phyloP scores from a whole-genome alignment of 2,329 filamentous ascomycete genomes.

The Stachybotrys echinatus region DNA sequence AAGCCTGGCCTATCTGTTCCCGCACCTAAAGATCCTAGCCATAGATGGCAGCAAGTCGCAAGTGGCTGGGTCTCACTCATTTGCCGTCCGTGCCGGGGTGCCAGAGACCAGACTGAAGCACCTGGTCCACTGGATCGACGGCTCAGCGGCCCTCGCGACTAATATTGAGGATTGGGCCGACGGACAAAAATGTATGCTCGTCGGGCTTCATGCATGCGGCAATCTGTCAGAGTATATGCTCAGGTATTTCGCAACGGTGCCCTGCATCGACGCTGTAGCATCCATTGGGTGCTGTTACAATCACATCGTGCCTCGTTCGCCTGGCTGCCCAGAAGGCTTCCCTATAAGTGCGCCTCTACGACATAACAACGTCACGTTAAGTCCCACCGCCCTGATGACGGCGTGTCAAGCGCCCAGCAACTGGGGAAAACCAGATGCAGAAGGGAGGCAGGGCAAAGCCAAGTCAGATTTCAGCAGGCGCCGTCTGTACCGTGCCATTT shows the following conservation, averaged over 20 bases:
- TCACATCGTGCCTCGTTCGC: conserved; percentile 24
- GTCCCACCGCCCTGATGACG: conserved; percentile 25
- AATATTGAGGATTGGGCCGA: conserved; percentile 20
- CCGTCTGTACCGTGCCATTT: conserved; percentile 18
- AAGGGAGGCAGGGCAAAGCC: background rate
- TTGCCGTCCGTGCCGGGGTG: conserved; percentile 15
- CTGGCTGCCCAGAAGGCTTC: conserved; percentile 28
- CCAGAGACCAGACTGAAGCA: conserved; percentile 13
- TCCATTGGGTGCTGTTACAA: conserved; percentile 28
- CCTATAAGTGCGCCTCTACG: conserved; percentile 29
- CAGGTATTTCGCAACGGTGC: conserved; percentile 16
- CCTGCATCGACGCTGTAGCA: conserved; percentile 15
- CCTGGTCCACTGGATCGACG: conserved; percentile 21
- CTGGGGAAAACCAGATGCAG: conserved; percentile 17
- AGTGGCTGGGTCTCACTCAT: conserved; percentile 17
- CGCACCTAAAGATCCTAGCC: conserved; percentile 17
- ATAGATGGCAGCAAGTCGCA: conserved; percentile 25
- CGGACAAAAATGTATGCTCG: conserved; percentile 21
- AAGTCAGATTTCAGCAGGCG: conserved; percentile 16
- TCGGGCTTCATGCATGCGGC: conserved; percentile 26
- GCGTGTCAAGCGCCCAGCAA: conserved; percentile 26
- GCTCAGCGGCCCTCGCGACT: conserved; percentile 10
- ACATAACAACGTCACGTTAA: conserved; percentile 13
- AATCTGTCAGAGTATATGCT: conserved; percentile 27
- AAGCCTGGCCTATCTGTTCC: conserved; percentile 20